Percentiles rank a stretch among this genome's conserved stretches.
Conservation (phyloP, 2,329 filamentous ascomycete genomes). For the Trichoderma breve region DNA sequence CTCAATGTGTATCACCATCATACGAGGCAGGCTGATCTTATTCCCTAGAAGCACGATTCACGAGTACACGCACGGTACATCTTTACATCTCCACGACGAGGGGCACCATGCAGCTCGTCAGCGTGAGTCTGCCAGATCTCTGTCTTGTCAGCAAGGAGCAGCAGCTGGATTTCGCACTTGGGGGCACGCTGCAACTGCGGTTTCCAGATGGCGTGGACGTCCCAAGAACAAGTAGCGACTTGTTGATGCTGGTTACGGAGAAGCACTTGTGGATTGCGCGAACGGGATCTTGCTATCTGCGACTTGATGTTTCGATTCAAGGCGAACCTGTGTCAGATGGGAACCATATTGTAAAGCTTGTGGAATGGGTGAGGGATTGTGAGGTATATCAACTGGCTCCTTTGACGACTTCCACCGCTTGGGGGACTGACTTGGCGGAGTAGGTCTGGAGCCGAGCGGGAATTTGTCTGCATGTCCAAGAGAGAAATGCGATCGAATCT, state of each 20-base stretch:
- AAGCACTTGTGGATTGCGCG: slow-evolving; percentile 36
- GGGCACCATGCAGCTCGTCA: slow-evolving; percentile 17
- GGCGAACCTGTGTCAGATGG: slow-evolving; percentile 22
- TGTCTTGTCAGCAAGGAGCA: slow-evolving; percentile 25
- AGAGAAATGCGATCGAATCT: slow-evolving; percentile 1
- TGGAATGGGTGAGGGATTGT: slow-evolving; percentile 26
- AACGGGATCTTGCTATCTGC: slow-evolving; percentile 31
- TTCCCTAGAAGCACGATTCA: background rate
- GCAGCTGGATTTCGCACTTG: slow-evolving; percentile 28
- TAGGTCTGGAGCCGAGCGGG: slow-evolving; percentile 36
- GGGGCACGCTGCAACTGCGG: slow-evolving; percentile 30
- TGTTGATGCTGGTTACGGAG: slow-evolving; percentile 26
- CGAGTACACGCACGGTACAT: background rate
- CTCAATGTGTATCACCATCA: background rate
- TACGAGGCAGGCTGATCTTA: background rate
- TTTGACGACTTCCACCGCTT: accelerated
- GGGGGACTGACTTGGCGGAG: background rate
- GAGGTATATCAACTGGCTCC: slow-evolving; percentile 27
- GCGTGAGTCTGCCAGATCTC: slow-evolving; percentile 29
- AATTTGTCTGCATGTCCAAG: slow-evolving; percentile 29
- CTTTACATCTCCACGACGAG: background rate
- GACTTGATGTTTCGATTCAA: slow-evolving; percentile 28
- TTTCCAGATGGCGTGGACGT: slow-evolving; percentile 22
- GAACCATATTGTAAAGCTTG: slow-evolving; percentile 20
- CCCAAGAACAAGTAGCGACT: slow-evolving; percentile 26